These are phyloP conservation scores for Eucalyptus marginata DNA, from an alignment of 345 rosid species.

Conservation along the genomic window DNA sequence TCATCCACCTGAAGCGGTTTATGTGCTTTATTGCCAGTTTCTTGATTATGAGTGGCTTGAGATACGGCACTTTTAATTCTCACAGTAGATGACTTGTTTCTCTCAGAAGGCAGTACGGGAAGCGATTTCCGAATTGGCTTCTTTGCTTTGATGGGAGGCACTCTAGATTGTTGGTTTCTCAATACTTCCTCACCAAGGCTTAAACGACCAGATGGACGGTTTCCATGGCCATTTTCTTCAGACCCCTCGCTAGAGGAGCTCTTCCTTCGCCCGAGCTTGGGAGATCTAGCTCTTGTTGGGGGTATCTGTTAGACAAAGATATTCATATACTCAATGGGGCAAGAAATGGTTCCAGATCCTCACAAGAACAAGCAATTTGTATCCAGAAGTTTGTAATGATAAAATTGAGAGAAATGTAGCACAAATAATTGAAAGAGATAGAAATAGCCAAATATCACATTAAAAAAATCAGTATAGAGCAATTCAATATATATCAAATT, in stretches of 20 bases:
- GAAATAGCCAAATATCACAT: not conserved
- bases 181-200: constrained; percentile 60
- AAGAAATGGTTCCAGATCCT: not conserved
- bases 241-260: constrained; percentile 23
- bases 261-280: constrained; percentile 88
- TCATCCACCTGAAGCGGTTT: not conserved
- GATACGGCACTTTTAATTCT: not conserved
- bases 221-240: constrained; percentile 29
- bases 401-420: not conserved
- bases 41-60: not conserved
- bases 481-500: not conserved
- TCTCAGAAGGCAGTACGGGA: constrained; percentile 80
- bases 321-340: not conserved
- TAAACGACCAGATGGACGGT: constrained; percentile 22
- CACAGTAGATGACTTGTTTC: constrained; percentile 20
- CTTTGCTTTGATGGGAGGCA: constrained; percentile 24
- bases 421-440: not conserved
- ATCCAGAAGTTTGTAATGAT: not conserved
- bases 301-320: constrained; percentile 46
- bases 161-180: constrained; percentile 25
- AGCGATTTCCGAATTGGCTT: constrained; percentile 69
- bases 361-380: not conserved
- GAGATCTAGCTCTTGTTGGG: constrained; percentile 88
- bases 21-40: not conserved
- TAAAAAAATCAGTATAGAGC: not conserved